Conservation (phyloP, 2,329 filamentous ascomycete species). For the Thielaviopsis punctulata region DNA sequence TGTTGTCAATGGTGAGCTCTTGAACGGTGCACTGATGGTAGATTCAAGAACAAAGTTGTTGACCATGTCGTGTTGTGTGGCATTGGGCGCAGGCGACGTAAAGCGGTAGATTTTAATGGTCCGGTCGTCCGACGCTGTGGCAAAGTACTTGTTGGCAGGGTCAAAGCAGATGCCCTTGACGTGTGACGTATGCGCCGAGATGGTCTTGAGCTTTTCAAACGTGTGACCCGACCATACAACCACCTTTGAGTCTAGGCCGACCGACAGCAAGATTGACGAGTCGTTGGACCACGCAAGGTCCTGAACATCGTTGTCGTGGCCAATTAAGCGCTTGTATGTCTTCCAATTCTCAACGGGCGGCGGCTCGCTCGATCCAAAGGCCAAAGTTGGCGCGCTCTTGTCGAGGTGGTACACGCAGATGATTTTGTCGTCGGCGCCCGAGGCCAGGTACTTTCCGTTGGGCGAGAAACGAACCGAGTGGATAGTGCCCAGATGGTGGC, state of each 20-base stretch:
- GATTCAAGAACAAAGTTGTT: slow-evolving; percentile 92
- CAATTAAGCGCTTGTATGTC: slow-evolving; percentile 79
- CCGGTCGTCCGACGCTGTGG: slow-evolving; percentile 90
- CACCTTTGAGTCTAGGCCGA: slow-evolving; percentile 92
- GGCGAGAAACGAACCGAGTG: slow-evolving; percentile 94
- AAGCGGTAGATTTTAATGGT: slow-evolving; percentile 96
- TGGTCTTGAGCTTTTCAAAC: slow-evolving; percentile 91
- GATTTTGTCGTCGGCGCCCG: slow-evolving; percentile 95
- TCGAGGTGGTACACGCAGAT: slow-evolving; percentile 94
- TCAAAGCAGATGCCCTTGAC: slow-evolving; percentile 99
- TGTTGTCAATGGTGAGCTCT: slow-evolving; percentile 81
- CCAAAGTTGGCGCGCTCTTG: slow-evolving; percentile 58
- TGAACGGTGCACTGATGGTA: slow-evolving; percentile 77
- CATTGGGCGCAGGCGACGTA: slow-evolving; percentile 76
- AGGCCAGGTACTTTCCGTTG: slow-evolving; percentile 87
- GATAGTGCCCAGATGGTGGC: slow-evolving; percentile 93
- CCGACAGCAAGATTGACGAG: slow-evolving; percentile 86
- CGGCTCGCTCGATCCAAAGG: slow-evolving; percentile 76
- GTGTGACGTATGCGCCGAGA: slow-evolving; percentile 86
- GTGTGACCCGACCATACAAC: slow-evolving; percentile 97
- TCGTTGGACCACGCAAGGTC: slow-evolving; percentile 95
- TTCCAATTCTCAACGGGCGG: slow-evolving; percentile 97
- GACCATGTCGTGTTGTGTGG: slow-evolving; percentile 84
- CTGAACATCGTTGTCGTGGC: slow-evolving; percentile 96
- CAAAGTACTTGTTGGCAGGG: slow-evolving; percentile 97